Evolutionary conservation across 2,329 filamentous ascomycete genomes (phyloP).

Genomic region (Plectosphaerella plurivora): DNA sequence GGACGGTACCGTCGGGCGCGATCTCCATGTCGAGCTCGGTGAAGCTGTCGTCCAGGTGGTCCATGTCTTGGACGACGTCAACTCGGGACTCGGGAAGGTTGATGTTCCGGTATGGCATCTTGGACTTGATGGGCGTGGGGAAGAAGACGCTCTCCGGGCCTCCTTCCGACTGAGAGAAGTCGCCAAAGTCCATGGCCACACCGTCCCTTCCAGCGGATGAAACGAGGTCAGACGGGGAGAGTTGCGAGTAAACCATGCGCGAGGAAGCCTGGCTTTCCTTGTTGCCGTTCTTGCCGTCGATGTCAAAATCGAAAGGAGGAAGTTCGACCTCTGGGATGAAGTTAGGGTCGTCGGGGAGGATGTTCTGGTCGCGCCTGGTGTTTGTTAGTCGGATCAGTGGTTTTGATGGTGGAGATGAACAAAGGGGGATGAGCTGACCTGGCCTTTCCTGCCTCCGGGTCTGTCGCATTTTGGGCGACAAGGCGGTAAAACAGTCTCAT

Average conservation of each 20-base stretch:
- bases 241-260: slow-evolving; percentile 32
- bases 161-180: too few relatives aligned
- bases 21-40: slow-evolving; percentile 49
- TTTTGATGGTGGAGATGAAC: neutral
- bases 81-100: slow-evolving; percentile 6
- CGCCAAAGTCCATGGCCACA: neutral
- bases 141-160: slow-evolving; percentile 2
- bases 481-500: slow-evolving; percentile 65
- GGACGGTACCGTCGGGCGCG: slow-evolving; percentile 45
- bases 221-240: slow-evolving; percentile 28
- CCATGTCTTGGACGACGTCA: slow-evolving; percentile 27
- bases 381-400: slow-evolving; percentile 15
- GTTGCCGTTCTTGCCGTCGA: slow-evolving; percentile 24
- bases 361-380: slow-evolving; percentile 66
- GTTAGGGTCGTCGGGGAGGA: slow-evolving; percentile 75
- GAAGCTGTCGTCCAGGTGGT: slow-evolving; percentile 32
- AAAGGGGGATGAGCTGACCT: slow-evolving; percentile 48
- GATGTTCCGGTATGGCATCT: slow-evolving; percentile 8
- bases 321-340: slow-evolving; percentile 67
- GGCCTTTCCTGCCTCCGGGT: slow-evolving; percentile 65
- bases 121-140: slow-evolving; percentile 8
- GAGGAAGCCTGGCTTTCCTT: slow-evolving; percentile 31
- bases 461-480: slow-evolving; percentile 55
- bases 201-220: too few relatives aligned
- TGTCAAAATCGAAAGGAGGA: slow-evolving; percentile 48